These are phyloP conservation scores for Sabuloglossum arenarium DNA, from an alignment of 495 filamentous ascomycete genomes.

Conservation along the genomic window DNA sequence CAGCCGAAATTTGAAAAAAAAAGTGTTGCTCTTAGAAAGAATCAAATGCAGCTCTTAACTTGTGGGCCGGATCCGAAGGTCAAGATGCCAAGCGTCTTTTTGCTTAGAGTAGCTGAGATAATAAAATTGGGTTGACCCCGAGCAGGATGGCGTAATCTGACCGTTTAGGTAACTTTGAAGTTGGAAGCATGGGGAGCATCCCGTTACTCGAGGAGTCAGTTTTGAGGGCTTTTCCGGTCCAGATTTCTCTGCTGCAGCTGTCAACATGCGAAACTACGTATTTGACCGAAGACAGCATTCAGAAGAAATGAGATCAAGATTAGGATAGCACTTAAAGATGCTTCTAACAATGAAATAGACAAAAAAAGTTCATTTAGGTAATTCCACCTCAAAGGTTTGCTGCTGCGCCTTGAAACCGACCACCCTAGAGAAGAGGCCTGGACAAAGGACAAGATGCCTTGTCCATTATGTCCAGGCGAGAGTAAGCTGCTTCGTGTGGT, in stretches of 20 bases:
- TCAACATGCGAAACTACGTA: background rate
- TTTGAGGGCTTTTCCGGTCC: background rate
- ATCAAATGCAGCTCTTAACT: background rate
- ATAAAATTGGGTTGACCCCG: too few species aligned
- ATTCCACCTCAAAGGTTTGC: background rate
- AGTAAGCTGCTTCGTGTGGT: too few species aligned
- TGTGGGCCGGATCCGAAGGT: background rate
- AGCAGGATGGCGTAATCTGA: too few species aligned
- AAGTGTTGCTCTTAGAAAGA: background rate
- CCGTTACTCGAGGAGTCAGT: background rate
- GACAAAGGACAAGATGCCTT: too few species aligned
- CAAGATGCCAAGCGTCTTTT: background rate
- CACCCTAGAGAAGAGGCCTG: background rate
- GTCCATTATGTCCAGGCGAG: too few species aligned
- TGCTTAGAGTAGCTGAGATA: background rate
- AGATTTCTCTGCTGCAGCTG: background rate
- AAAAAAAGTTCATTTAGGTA: background rate
- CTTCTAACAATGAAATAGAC: background rate
- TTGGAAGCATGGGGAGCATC: too few species aligned
- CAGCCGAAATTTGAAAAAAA: background rate
- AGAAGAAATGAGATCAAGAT: too few species aligned
- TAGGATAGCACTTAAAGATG: background rate
- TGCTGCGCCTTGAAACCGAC: background rate
- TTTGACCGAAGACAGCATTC: background rate
- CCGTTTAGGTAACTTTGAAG: too few species aligned